phyloP scores from a whole-genome alignment of 2,329 filamentous ascomycete species.

The Davidsoniella eucalypti region DNA sequence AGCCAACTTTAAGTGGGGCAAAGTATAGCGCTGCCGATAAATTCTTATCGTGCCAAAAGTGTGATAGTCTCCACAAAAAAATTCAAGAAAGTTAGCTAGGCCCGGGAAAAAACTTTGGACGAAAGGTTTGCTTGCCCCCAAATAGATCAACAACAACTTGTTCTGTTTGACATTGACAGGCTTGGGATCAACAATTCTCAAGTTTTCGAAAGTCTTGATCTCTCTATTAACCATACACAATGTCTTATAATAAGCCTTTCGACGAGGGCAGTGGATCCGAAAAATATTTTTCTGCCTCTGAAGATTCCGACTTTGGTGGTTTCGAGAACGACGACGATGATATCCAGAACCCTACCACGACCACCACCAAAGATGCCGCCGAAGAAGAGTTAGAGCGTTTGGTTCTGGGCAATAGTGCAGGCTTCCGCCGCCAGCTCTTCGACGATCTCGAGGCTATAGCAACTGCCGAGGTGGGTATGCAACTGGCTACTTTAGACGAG shows the following conservation, averaged over 20 bases:
- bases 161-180: not conserved
- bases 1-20: not conserved
- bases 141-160: not conserved
- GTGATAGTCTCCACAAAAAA: slow-evolving; percentile 3
- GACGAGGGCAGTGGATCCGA: slow-evolving; percentile 14
- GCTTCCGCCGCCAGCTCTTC: slow-evolving; percentile 61
- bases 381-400: slow-evolving; percentile 77
- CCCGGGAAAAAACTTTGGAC: slow-evolving; percentile 5
- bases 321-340: slow-evolving; percentile 18
- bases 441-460: slow-evolving; percentile 19
- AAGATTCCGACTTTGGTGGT: slow-evolving; percentile 15
- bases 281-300: slow-evolving; percentile 17
- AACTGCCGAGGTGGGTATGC: slow-evolving; percentile 18
- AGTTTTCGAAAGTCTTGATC: not conserved
- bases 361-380: slow-evolving; percentile 54
- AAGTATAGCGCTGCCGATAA: slow-evolving; percentile 5
- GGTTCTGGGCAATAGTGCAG: slow-evolving; percentile 74
- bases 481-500: slow-evolving; percentile 24
- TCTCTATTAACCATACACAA: not conserved
- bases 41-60: slow-evolving; percentile 11
- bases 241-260: slow-evolving; percentile 8
- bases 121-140: not conserved
- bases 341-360: slow-evolving; percentile 10
- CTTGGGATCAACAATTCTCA: not conserved
- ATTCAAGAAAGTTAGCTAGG: slow-evolving; percentile 7